A percentile compares a stretch with the other conserved stretches of the same genome.
phyloP scores from a whole-genome alignment of 2,329 filamentous ascomycete species.

The Neopestalotiopsis sp. region DNA sequence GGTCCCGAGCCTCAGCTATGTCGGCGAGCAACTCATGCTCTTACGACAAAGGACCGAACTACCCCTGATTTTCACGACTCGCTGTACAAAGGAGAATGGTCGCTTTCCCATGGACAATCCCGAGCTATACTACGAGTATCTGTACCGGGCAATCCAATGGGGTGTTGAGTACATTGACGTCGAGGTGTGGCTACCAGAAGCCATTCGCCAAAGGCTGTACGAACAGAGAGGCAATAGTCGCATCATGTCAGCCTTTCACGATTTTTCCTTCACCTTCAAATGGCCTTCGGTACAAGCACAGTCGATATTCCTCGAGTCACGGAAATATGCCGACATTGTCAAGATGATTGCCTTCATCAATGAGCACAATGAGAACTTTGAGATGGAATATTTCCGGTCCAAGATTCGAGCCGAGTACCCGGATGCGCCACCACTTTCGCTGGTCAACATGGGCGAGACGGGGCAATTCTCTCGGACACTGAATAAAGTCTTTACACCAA shows the following conservation, averaged over 20 bases:
- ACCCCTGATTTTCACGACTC: slow-evolving; percentile 88
- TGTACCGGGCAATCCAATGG: slow-evolving; percentile 87
- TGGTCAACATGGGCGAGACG: slow-evolving; percentile 86
- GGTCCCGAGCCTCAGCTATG: slow-evolving; percentile 81
- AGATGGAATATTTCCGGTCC: slow-evolving; percentile 87
- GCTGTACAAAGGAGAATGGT: slow-evolving; percentile 82
- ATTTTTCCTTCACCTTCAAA: slow-evolving; percentile 83
- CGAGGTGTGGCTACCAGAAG: slow-evolving; percentile 83
- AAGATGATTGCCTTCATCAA: slow-evolving; percentile 90
- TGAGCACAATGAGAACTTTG: slow-evolving; percentile 85
- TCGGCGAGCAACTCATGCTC: slow-evolving; percentile 85
- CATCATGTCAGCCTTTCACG: slow-evolving; percentile 91
- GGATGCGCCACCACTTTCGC: slow-evolving; percentile 75
- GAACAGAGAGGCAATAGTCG: slow-evolving; percentile 77
- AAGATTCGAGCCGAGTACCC: slow-evolving; percentile 73
- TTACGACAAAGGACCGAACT: slow-evolving; percentile 83
- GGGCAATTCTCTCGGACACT: slow-evolving; percentile 83
- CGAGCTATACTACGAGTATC: slow-evolving; percentile 74
- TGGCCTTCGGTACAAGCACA: slow-evolving; percentile 79
- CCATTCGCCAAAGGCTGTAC: slow-evolving; percentile 70
- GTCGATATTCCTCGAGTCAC: slow-evolving; percentile 72
- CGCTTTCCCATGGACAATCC: slow-evolving; percentile 85
- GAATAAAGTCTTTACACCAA: slow-evolving; percentile 86
- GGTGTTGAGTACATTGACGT: slow-evolving; percentile 90
- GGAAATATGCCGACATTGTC: slow-evolving; percentile 80